Base-by-base conservation (phyloP, 176 grass and related monocot species). In the Eleusine coracana region DNA sequence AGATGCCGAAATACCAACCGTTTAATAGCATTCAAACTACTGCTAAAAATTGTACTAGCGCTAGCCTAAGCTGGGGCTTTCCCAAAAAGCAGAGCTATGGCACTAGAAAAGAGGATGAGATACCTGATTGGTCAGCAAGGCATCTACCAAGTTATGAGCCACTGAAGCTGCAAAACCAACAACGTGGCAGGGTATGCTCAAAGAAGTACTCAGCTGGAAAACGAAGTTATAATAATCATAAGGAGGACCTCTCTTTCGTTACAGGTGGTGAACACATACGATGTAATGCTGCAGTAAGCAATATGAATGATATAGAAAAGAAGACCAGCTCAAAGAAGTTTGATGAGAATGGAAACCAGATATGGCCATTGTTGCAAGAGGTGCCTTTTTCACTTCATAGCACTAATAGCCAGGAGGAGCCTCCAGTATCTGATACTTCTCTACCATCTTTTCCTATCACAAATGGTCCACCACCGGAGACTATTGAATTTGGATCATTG, bases 401-500 rank as follows among this genome's bases (percentile, higher is more conserved):
- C 40, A 66, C 62, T 51, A 50, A 62, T 38, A 41, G 38, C 17
- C 71, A 70, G 48, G 68, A 62, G 17, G 63, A 0, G 27, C 51
- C 36, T 71, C 66, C 79, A 59, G 23, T 74, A 81, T 58, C 68
- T 65, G 58, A 62, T 69, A 16, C 51, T 63, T 69, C 21, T 56
- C 65, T 16, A 8, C 16, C 50, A 20, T 73, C 68, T 14, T 60
- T 66, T 72, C 56, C 71, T 71, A 51, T 34, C 34, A 20, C 2
- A 42, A 54, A 80, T 50, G 76, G 60, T 75, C 79, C 14, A 36
- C 13, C 37, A 34, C 21, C 66, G 37, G 80, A 75, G 37, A 82
- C 45, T 84, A 80, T 89, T 51, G 82, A 93, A 63, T 91, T 89
- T 60, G 91, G 94, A 51, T 86, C 91, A 78, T 66, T 91, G 72